Evolutionary conservation across 2,329 filamentous ascomycete species (phyloP).

Genomic region (Didymosphaeria variabile): DNA sequence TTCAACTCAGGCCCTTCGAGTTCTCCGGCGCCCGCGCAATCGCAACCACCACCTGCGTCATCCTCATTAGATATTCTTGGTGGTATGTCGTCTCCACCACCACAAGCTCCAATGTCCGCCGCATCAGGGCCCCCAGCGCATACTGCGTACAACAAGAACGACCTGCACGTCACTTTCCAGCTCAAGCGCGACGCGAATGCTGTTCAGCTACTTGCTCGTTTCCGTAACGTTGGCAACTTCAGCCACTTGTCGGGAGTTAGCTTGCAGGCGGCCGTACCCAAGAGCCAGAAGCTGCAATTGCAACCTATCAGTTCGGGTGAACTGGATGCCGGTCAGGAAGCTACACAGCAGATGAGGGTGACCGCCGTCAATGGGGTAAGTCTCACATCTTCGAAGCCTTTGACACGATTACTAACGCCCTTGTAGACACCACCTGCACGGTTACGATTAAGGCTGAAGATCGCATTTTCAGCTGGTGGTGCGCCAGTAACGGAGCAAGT

Average conservation of each 20-base stretch:
- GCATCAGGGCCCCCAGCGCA: slow-evolving; percentile 61
- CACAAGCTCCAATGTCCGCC: slow-evolving; percentile 53
- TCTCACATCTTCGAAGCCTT: slow-evolving; percentile 40
- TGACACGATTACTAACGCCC: slow-evolving; percentile 30
- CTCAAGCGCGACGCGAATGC: slow-evolving; percentile 83
- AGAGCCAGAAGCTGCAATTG: slow-evolving; percentile 92
- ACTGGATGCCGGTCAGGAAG: slow-evolving; percentile 79
- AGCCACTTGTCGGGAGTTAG: slow-evolving; percentile 76
- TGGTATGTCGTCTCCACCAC: slow-evolving; percentile 58
- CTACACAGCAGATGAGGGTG: slow-evolving; percentile 90
- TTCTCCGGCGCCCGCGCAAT: slow-evolving; percentile 48
- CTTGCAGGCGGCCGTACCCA: slow-evolving; percentile 93
- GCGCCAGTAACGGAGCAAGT: slow-evolving; percentile 87
- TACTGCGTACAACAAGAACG: slow-evolving; percentile 86
- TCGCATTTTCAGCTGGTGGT: slow-evolving; percentile 77
- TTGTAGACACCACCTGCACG: slow-evolving; percentile 72
- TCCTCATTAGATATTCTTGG: slow-evolving; percentile 52
- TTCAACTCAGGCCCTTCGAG: slow-evolving; percentile 66
- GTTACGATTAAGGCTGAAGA: slow-evolving; percentile 83
- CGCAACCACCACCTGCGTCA: slow-evolving; percentile 50
- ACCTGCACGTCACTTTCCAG: slow-evolving; percentile 80
- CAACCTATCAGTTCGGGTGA: slow-evolving; percentile 87
- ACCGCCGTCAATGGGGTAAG: slow-evolving; percentile 87
- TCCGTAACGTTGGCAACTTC: slow-evolving; percentile 77
- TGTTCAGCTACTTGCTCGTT: slow-evolving; percentile 83